Evolutionary conservation across 208 protist genomes (phyloP), one percentile per base, ranked within the genome.

Genomic region (Trypanosoma avium): DNA sequence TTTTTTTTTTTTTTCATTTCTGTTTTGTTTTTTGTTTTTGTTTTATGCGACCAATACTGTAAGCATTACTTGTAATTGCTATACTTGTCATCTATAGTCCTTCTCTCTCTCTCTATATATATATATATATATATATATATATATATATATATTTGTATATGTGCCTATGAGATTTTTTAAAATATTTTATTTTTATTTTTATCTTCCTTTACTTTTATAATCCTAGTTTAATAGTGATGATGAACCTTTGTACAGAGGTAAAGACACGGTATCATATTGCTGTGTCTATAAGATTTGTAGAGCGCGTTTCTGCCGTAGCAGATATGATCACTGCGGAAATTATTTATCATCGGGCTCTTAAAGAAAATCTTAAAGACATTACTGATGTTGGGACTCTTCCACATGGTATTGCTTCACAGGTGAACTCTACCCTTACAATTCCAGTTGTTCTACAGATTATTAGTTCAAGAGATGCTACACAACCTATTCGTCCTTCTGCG

Each of bases 401-500:
- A 21, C 86, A 77, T 60, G 80, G 75, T 8, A 70, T 85, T 5
- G 67, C 73, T 0, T 78, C 79, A 0, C 85, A 91, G 53, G 45
- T 64, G 1, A 66, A 40, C 49, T 70, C 73, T 2, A 73, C 66
- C 0, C 26, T 95, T 46, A 67, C 79, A 10, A 71, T 45, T 24
- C 22, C 72, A n/a, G 69, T 88, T 3, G 79, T 95, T 26, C 60
- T 93, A 52, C 89, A 95, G 61, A 81, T 93, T n/a, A 77, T 57
- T 38, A 81, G 53, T 5, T 86, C 84, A 2, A 73, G 89, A 10
- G 89, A 95, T 50, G 82, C 80, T 2, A 95, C 86, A 32, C 89
- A 95, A 71, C 84, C 89, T 2, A 69, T 95, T 49, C 61, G 81
- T 10, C 88, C 84, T n/a, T 89, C 74, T 48, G 79, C 81, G 0